Percentiles rank a stretch among this genome's conserved stretches.
Evolutionary conservation across 495 filamentous ascomycete species (phyloP).

Genomic region (Aspergillus heteromorphus): DNA sequence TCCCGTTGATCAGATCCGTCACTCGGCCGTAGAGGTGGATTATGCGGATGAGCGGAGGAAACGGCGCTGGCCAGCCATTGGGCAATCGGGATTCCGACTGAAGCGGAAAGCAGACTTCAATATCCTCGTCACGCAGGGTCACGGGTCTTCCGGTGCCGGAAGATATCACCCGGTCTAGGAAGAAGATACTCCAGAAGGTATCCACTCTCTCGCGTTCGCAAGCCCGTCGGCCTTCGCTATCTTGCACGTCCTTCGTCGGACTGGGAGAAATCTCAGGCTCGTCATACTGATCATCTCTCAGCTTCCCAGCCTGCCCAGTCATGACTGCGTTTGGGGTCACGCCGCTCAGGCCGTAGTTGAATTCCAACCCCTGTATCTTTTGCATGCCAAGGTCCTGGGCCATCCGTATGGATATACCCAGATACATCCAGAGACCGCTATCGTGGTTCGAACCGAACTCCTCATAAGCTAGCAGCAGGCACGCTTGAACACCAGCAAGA

Average conservation of each 20-base stretch:
- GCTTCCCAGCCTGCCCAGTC: slow-evolving; percentile 38
- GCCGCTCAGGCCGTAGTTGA: slow-evolving; percentile 54
- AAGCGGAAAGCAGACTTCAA: slow-evolving; percentile 69
- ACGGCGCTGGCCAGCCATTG: slow-evolving; percentile 66
- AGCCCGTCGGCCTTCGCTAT: slow-evolving; percentile 38
- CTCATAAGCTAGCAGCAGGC: slow-evolving; percentile 75
- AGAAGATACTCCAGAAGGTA: slow-evolving; percentile 82
- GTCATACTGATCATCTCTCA: slow-evolving; percentile 40
- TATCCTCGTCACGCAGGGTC: slow-evolving; percentile 74
- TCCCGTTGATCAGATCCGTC: slow-evolving; percentile 78
- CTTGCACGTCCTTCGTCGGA: slow-evolving; percentile 16
- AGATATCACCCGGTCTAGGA: slow-evolving; percentile 78
- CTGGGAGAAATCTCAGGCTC: slow-evolving; percentile 27
- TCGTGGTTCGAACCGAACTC: slow-evolving; percentile 81
- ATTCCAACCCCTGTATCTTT: slow-evolving; percentile 67
- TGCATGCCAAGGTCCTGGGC: slow-evolving; percentile 78
- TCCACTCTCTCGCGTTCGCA: slow-evolving; percentile 71
- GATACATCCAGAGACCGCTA: slow-evolving; percentile 86
- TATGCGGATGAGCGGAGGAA: slow-evolving; percentile 72
- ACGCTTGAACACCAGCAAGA: slow-evolving; percentile 73
- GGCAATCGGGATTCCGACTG: slow-evolving; percentile 51
- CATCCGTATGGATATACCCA: slow-evolving; percentile 81
- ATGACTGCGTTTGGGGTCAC: slow-evolving; percentile 49
- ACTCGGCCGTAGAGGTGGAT: slow-evolving; percentile 79
- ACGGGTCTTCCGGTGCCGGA: slow-evolving; percentile 77